Base-by-base conservation (phyloP, 2,329 filamentous ascomycete species). In the Colletotrichum sp. region DNA sequence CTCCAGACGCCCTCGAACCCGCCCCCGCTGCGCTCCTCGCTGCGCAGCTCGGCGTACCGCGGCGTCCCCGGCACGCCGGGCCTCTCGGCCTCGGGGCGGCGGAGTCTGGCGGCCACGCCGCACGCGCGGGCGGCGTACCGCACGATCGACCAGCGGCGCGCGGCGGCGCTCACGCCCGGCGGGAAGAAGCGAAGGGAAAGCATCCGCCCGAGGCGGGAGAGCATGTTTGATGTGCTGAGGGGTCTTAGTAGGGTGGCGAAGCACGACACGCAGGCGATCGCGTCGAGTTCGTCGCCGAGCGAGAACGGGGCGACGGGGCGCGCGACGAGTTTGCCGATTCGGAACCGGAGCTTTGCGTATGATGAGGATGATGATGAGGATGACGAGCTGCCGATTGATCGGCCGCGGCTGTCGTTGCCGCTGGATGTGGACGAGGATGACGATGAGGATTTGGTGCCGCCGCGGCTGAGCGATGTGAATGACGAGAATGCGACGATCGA, bases 91-190 rank as follows among this genome's bases (percentile, higher is more conserved):
- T 90, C 89, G 3, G 88, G 80, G 13, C 84, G 85, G 66, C 84
- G 83, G 64, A 83, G 82, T 77, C 85, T 87, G 81, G 84, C 85
- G 15, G 85, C 87, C 5, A 93, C 92, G 21, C 92, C 92, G 0
- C 92, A 93, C 80, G 91, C 89, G 62, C 89, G 89, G 78, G 91
- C 91, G 13, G 92, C 92, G 58, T 88, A 88, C 64, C 87, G 89
- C 61, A 88, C 91, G 36, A 86, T 93, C 68, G 88, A 92, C 78
- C 87, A 89, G 77, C 90, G 91, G 7, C 89, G 92, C 56, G 88
- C 89, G 4, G 90, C 90, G 62, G 85, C 91, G 64, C 88, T 92
- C 76, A 93, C 92, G 0, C 92, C 92, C 0, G 91, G 90, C 21
- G 89, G 89, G 77, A 88, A 88, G 69, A 88, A 75, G 36, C 71